Evolutionary conservation across 371 early-diverging fungal genomes (phyloP), one percentile per base, ranked within the genome.

Genomic region (Mucor mucedo): DNA sequence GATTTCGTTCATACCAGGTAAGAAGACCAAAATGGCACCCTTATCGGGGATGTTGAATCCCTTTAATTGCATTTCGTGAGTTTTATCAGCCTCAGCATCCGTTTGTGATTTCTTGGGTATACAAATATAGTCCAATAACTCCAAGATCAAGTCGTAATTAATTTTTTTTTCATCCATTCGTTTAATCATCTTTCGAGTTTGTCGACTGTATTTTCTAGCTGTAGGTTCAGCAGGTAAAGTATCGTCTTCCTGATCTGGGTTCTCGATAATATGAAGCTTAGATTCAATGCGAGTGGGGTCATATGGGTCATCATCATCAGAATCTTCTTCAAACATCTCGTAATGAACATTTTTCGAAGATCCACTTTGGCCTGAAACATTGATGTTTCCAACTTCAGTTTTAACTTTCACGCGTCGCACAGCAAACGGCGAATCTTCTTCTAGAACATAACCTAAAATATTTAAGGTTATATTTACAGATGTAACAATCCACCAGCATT

Each of bases 1-100:
- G 55, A 91, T 91, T 68, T 96, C 96, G 11, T 84, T 86, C 83
- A 91, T 89, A 39, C 97, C 97, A 0, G 97, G 96, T 69, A 97
- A 67, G 63, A 97, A 96, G 11, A 94, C 82, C 45, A 97, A 74
- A 21, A 96, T 88, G 0, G 96, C 91, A 0, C 92, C 95, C 6
- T 86, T 83, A 1, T 84, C 82, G 2, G 83, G 82, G 1, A 84
- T 73, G 5, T 60, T 60, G 1, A 62, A 58, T 21, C 52, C 40
- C 4, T 67, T 58, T 9, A 50, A 49, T 57, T 61, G 40, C 16
- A 41, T 55, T 2, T 67, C 49, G 1, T 55, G 14, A 55, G 39
- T 9, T 67, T 68, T 35, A 35, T 30, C 48, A 14, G 44, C 4
- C 2, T 47, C 48, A 6, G 33, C 35, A n/a, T 49, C 32, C 4